Base-by-base conservation (phyloP, 176 grass and related monocot genomes). In the Tillandsia leiboldiana region DNA sequence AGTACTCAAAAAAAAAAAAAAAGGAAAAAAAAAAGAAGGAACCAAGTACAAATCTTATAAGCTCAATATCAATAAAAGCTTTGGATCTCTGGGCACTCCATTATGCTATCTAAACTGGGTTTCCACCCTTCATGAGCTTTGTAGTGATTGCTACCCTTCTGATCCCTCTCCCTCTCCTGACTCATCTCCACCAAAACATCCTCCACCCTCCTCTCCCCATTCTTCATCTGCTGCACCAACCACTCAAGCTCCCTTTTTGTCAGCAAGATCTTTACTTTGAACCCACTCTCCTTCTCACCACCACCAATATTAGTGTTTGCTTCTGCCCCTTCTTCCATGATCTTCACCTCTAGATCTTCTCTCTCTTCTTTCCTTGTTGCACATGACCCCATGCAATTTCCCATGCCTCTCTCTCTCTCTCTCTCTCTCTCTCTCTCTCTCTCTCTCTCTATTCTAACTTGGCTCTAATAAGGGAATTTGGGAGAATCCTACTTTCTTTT, bases 171-270 rank as follows among this genome's bases (percentile, higher is more conserved):
- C 63, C 66, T 78, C 54, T 64, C 54, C 50, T 78, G 33, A 14
- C 67, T 53, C 12, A 79, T 72, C 68, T 79, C 54, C 77, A 65
- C 53, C 24, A 79, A 72, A 3, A 79, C 71, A 72, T 79, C 77
- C 24, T 72, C 48, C 20, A 79, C 28, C 71, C 77, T 49, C 48
- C 64, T 79, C 54, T 72, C 68, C 24, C 77, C 77, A 52, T 71
- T 61, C 67, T 71, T 79, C 11, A 79, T 11, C 48, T 79, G 52
- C 66, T 72, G 50, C 22, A 70, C 51, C 48, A 79, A 69, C 47
- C 70, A 1, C 47, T 79, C 53, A 20, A 79, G 57, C 48, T 79
- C 77, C 23, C 51, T 70, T 72, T 48, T 79, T 18, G 77, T 71
- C 52, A 79, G 49, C 66, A 79, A 26, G 26, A 79, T 23, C 48